Evolutionary conservation across 176 grass and related monocot species (phyloP).

Genomic region (Triticum dicoccoides): DNA sequence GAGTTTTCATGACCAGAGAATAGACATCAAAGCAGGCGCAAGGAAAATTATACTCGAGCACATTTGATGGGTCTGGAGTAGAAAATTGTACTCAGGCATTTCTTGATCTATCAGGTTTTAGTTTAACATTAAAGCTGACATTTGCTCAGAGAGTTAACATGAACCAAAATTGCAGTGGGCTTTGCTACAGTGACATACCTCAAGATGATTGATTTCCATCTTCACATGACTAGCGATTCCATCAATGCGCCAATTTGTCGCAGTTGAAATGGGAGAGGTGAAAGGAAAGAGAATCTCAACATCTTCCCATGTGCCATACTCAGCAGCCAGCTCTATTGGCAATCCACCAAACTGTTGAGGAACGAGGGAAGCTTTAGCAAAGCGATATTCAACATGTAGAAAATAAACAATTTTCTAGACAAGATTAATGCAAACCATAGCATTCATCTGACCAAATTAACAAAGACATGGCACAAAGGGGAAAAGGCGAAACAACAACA

Average conservation of each 20-base stretch:
- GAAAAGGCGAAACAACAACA: not conserved
- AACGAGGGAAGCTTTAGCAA: no score
- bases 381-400: not conserved
- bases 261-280: not conserved
- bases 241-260: not conserved
- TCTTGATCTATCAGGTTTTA: no score
- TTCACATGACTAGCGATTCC: not conserved
- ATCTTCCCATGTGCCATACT: no score
- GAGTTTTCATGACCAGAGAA: no score
- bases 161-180: not conserved
- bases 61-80: no score
- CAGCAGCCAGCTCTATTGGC: no score
- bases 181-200: slow-evolving; percentile 10
- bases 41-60: no score
- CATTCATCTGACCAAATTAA: not conserved
- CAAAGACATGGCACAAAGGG: not conserved
- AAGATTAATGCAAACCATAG: not conserved
- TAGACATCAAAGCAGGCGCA: no score
- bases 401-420: not conserved
- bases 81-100: no score
- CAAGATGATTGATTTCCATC: slow-evolving; percentile 3
- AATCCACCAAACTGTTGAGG: no score
- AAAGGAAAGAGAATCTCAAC: slow-evolving; percentile 21
- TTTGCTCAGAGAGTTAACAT: not conserved
- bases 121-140: no score